These are phyloP conservation scores for Jacaranda mimosifolia DNA, from an alignment of 257 asterid species.

Conservation along the genomic window DNA sequence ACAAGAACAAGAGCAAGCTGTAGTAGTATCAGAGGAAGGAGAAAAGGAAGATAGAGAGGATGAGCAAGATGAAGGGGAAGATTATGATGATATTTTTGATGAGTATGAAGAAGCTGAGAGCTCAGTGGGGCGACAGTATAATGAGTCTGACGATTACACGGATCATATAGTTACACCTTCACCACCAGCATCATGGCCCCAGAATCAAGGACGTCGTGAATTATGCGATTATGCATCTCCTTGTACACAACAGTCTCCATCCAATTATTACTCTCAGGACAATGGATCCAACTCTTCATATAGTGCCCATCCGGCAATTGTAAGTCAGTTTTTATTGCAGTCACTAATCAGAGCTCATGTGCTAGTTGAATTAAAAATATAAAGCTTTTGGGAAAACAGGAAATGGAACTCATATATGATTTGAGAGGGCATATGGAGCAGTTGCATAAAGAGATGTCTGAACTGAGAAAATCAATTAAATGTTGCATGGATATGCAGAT, in stretches of 20 bases:
- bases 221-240: conserved; percentile 51
- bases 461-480: conserved; percentile 71
- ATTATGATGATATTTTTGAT: conserved; percentile 39
- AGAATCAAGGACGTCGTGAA: conserved; percentile 42
- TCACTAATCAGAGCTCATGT: neutral
- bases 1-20: neutral
- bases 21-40: conserved; percentile 19
- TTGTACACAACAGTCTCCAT: conserved; percentile 55
- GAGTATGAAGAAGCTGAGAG: conserved; percentile 60
- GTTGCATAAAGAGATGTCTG: conserved; percentile 77
- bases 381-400: conserved; percentile 51
- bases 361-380: conserved; percentile 4
- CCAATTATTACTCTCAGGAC: conserved; percentile 48
- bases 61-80: conserved; percentile 39
- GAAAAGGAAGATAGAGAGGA: conserved; percentile 24
- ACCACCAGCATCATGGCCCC: conserved; percentile 51
- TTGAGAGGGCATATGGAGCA: conserved; percentile 86
- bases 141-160: conserved; percentile 43
- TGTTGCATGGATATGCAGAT: conserved; percentile 75
- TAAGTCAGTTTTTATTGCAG: conserved; percentile 46
- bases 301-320: conserved; percentile 58
- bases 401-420: conserved; percentile 79
- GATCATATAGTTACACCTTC: conserved; percentile 43
- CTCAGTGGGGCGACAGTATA: conserved; percentile 48
- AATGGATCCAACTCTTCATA: conserved; percentile 47